These are phyloP conservation scores for Colletotrichum melonis DNA, from an alignment of 2,329 filamentous ascomycete genomes.

Conservation along the genomic window DNA sequence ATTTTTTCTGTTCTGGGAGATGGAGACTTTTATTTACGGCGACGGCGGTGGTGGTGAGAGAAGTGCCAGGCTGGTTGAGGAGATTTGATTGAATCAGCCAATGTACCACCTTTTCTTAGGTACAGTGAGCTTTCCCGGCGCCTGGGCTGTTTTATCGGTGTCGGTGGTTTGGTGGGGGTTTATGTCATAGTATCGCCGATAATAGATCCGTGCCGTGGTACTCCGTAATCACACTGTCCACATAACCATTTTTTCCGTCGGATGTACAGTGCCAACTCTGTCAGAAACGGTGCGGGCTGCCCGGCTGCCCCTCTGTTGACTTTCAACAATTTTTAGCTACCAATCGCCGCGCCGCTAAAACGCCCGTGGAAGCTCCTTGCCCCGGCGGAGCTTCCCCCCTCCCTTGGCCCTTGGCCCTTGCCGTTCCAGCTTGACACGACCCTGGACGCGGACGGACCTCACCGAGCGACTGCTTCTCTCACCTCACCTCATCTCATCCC, in stretches of 20 bases:
- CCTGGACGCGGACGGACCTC: not conserved
- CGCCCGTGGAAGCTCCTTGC: constrained; percentile 21
- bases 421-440: not conserved
- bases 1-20: constrained; percentile 36
- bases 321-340: constrained; percentile 37
- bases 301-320: constrained; percentile 38
- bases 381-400: constrained; percentile 28
- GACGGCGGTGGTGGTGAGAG: constrained; percentile 40
- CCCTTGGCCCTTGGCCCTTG: not conserved
- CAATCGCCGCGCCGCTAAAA: constrained; percentile 34
- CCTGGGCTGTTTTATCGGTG: constrained; percentile 29
- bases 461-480: not conserved
- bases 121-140: constrained; percentile 9
- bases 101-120: not conserved
- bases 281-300: constrained; percentile 4
- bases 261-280: not conserved
- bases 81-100: constrained; percentile 35
- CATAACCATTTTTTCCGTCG: too few species aligned
- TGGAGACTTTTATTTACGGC: constrained; percentile 15
- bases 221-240: not conserved
- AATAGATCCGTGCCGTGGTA: constrained; percentile 20
- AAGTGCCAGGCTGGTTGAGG: constrained; percentile 34
- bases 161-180: constrained; percentile 32
- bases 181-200: constrained; percentile 35
- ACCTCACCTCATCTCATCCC: not conserved